These are phyloP conservation scores for Neofusicoccum sp. DNA, from an alignment of 2,329 filamentous ascomycete genomes.

Conservation along the genomic window DNA sequence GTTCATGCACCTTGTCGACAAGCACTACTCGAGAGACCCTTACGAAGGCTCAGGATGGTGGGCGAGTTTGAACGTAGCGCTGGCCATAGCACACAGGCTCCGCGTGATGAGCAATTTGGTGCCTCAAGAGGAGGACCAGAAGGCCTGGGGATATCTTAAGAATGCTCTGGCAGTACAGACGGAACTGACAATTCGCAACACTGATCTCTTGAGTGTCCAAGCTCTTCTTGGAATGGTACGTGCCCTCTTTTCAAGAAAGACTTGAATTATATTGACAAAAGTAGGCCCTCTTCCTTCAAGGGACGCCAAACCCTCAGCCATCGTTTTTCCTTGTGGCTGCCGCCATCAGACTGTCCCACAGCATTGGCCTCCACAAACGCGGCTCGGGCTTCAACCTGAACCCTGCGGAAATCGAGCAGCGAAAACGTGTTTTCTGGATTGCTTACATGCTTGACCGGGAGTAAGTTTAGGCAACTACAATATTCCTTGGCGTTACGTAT, in stretches of 20 bases:
- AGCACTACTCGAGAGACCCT: slow-evolving; percentile 88
- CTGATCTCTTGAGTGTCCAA: slow-evolving; percentile 91
- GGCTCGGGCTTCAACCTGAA: slow-evolving; percentile 93
- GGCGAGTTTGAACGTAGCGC: slow-evolving; percentile 90
- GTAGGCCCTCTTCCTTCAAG: slow-evolving; percentile 81
- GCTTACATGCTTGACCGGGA: slow-evolving; percentile 75
- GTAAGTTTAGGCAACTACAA: slow-evolving; percentile 39
- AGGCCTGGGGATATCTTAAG: slow-evolving; percentile 94
- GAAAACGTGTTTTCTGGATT: slow-evolving; percentile 77
- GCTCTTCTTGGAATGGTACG: slow-evolving; percentile 83
- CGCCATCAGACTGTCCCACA: slow-evolving; percentile 87
- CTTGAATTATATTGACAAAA: slow-evolving; percentile 36
- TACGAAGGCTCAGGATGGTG: slow-evolving; percentile 98
- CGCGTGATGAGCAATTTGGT: slow-evolving; percentile 95
- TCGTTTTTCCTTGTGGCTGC: slow-evolving; percentile 89
- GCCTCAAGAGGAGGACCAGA: slow-evolving; percentile 86
- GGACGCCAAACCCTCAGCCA: slow-evolving; percentile 94
- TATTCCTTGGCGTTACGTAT: not conserved
- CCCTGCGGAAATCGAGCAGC: slow-evolving; percentile 90
- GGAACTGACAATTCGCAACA: slow-evolving; percentile 93
- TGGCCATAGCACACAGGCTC: slow-evolving; percentile 91
- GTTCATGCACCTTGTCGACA: slow-evolving; percentile 95
- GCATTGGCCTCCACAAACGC: slow-evolving; percentile 91
- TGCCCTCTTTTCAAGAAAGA: not conserved
- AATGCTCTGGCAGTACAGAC: slow-evolving; percentile 93